phyloP scores from a whole-genome alignment of 2,329 filamentous ascomycete species.

The Phyllosticta citribraziliensis region DNA sequence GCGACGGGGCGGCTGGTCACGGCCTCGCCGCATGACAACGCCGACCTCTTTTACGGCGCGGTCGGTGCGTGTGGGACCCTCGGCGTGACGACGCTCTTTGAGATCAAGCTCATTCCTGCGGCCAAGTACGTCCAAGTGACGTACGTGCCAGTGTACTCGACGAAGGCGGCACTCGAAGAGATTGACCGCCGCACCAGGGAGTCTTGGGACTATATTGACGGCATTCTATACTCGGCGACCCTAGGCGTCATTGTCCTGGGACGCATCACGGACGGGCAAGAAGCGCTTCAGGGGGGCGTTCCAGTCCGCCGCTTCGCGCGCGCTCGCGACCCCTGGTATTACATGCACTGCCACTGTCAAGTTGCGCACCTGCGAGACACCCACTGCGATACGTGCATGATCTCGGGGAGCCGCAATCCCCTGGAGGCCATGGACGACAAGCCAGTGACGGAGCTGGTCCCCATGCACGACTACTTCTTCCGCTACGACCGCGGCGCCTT shows the following conservation, averaged over 20 bases:
- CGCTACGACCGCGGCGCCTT: constrained; percentile 62
- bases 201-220: constrained; percentile 39
- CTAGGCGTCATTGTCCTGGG: constrained; percentile 37
- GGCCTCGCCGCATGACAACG: constrained; percentile 44
- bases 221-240: constrained; percentile 37
- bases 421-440: constrained; percentile 13
- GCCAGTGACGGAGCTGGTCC: constrained; percentile 45
- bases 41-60: constrained; percentile 55
- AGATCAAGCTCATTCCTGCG: constrained; percentile 37
- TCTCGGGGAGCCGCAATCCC: not conserved
- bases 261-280: constrained; percentile 26
- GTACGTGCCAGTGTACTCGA: constrained; percentile 35
- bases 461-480: constrained; percentile 58
- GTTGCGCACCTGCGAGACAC: constrained; percentile 26
- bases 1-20: constrained; percentile 48
- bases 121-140: constrained; percentile 40
- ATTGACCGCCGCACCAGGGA: constrained; percentile 26
- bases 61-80: constrained; percentile 57
- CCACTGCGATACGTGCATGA: constrained; percentile 21
- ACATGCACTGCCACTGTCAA: constrained; percentile 33
- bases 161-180: constrained; percentile 33
- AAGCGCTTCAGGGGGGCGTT: not conserved
- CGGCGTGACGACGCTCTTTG: constrained; percentile 53
- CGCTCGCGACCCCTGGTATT: constrained; percentile 42
- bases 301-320: constrained; percentile 29